Evolutionary conservation across 2,329 filamentous ascomycete species (phyloP), one percentile per base, ranked within the genome.

Genomic region (Xylariaceae sp.): DNA sequence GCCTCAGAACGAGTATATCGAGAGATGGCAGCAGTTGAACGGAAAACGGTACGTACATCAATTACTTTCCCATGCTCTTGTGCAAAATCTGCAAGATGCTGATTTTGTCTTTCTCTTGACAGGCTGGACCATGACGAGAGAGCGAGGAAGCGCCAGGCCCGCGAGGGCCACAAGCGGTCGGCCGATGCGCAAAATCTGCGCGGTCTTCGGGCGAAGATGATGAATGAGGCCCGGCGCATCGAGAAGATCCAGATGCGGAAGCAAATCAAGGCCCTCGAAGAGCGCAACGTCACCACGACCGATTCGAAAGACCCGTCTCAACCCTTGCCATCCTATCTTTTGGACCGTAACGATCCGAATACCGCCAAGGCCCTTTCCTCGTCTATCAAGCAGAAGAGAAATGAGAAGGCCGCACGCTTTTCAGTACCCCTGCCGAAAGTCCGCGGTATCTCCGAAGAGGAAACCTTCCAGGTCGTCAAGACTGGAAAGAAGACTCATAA

Each of bases 191-290:
- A 97, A 81, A 96, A 94, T 75, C 82, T 97, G 71, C 88, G 89
- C 63, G 94, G 94, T 66, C 85, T 97, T 69, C 83, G 91, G 64
- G 94, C 94, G 68, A 99, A 99, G 82, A 96, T 51, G 49, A 51
- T 51, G 49, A 51, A 51, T 13, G 49, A 97, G 84, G 91, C 92
- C 81, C 86, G 94, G 30, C 90, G 92, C 79, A 89, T 92, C 75
- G 92, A 99, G 82, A 99, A 99, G 88, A 96, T 96, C 74, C 91
- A 96, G 83, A 92, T 96, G 88, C 89, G 88, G 77, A 96, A 96
- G 83, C 81, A 87, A 71, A 95, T 99, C 83, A 90, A 89, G 78
- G 89, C 90, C 50, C 90, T 96, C 80, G 94, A 99, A 78, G 90
- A 97, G 81, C 88, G 91, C 77, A 95, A 97, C 73, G 87, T 97